phyloP scores from a whole-genome alignment of 768 basidiomycete species.

The Xerocomus brunneocitrinus region DNA sequence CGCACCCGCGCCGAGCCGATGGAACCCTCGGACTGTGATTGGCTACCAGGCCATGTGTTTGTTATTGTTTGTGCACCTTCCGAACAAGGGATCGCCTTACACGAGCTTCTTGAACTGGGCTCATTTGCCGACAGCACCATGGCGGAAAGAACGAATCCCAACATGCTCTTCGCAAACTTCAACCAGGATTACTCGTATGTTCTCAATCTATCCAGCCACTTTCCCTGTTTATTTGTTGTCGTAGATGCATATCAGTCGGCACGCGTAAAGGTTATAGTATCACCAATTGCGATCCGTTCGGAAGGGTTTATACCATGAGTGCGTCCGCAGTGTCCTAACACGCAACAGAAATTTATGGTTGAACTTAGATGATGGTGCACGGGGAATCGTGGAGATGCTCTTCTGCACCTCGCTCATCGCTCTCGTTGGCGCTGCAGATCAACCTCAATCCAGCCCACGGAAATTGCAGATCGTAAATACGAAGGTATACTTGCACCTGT shows the following conservation, averaged over 20 bases:
- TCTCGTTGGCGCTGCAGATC: conserved; percentile 92
- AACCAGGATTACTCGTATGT: conserved; percentile 95
- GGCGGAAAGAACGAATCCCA: conserved; percentile 39
- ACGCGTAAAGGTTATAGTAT: conserved; percentile 95
- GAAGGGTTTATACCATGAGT: conserved; percentile 94
- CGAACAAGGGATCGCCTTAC: conserved; percentile 1
- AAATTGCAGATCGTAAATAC: conserved; percentile 98
- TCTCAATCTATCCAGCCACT: background rate
- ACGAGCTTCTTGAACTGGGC: background rate
- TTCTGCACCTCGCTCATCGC: conserved; percentile 99
- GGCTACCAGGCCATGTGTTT: conserved; percentile 4
- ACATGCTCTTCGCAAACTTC: conserved; percentile 87
- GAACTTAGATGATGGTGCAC: conserved; percentile 80
- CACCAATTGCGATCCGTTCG: conserved; percentile 97
- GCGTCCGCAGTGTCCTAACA: conserved; percentile 32
- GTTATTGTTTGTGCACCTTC: conserved; percentile 14
- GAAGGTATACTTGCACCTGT: conserved; percentile 55
- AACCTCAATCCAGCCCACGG: conserved; percentile 83
- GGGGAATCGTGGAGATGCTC: conserved; percentile 97
- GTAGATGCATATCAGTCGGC: conserved; percentile 87
- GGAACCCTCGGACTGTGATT: background rate
- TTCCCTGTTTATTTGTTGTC: conserved; percentile 2
- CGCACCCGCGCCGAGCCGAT: conserved; percentile 13
- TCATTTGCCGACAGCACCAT: conserved; percentile 21
- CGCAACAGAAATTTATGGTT: background rate